Conservation (phyloP, 2,329 filamentous ascomycete genomes). For the Penicillium frequentans region DNA sequence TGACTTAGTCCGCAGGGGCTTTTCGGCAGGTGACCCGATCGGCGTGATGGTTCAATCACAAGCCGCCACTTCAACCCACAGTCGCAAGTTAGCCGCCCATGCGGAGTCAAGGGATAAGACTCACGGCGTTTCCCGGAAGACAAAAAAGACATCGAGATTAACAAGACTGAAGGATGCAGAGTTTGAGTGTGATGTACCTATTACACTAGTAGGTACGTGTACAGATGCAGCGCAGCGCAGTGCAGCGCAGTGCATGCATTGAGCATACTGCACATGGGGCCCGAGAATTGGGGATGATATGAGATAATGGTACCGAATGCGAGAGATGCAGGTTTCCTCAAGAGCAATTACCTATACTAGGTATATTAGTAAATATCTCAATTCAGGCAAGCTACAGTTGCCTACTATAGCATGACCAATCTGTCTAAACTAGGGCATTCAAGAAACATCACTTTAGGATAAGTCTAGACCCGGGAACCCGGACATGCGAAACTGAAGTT, state of each 20-base stretch:
- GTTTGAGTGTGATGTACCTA: neutral
- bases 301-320: neutral
- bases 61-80: neutral
- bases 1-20: neutral
- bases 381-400: too few relatives aligned
- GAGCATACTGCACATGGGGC: neutral
- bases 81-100: slow-evolving; percentile 1
- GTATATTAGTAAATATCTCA: too few relatives aligned
- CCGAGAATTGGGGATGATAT: neutral
- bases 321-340: neutral
- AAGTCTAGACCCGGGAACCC: neutral
- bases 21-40: neutral
- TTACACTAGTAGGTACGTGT: neutral
- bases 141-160: neutral
- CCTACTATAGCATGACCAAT: neutral
- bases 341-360: too few relatives aligned
- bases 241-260: neutral
- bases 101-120: neutral
- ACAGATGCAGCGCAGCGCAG: neutral
- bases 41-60: neutral
- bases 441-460: neutral
- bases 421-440: neutral
- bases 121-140: neutral
- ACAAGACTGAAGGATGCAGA: neutral
- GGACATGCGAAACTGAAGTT: neutral